These are phyloP conservation scores for Trichoderma breve DNA, from an alignment of 2,329 filamentous ascomycete genomes.

Conservation along the genomic window DNA sequence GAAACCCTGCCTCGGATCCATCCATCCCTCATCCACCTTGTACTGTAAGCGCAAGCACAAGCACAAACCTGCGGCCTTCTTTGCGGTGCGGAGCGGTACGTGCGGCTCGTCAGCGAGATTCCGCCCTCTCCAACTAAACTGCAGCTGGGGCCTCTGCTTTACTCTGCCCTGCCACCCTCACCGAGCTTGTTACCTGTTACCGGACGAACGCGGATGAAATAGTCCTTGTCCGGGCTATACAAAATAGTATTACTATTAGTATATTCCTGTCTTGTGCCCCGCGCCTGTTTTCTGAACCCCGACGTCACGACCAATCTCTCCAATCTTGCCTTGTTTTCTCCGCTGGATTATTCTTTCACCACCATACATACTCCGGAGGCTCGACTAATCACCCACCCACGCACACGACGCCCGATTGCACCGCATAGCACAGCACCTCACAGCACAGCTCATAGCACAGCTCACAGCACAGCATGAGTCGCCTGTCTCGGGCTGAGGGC, in stretches of 20 bases:
- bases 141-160: neutral
- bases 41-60: neutral
- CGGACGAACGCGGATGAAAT: slow-evolving; percentile 16
- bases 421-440: neutral
- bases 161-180: neutral
- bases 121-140: neutral
- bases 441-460: neutral
- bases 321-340: neutral
- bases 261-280: neutral
- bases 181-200: neutral
- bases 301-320: neutral
- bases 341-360: neutral
- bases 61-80: neutral
- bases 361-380: neutral
- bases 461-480: slow-evolving; percentile 8
- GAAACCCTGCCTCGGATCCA: neutral
- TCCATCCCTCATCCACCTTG: neutral
- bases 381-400: slow-evolving; percentile 6
- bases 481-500: neutral
- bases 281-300: neutral
- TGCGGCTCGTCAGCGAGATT: slow-evolving; percentile 5
- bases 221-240: neutral
- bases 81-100: neutral
- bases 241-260: neutral
- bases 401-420: neutral